These are phyloP conservation scores for Arachis stenosperma DNA, from an alignment of 306 rosid genomes.

Conservation along the genomic window DNA sequence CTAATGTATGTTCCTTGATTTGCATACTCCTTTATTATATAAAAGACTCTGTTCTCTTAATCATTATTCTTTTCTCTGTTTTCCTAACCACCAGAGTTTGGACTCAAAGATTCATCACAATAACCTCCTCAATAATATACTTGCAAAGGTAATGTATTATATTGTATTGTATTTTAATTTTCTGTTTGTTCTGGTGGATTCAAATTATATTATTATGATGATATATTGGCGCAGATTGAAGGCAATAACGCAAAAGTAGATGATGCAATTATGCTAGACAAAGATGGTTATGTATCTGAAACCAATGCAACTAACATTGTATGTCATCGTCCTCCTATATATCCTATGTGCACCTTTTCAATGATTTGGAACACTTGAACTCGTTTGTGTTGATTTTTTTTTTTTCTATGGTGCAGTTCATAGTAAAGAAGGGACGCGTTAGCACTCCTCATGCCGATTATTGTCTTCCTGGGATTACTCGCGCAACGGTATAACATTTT, in stretches of 20 bases:
- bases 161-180: not conserved
- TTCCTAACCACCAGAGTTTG: slow-evolving; percentile 57
- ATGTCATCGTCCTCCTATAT: slow-evolving; percentile 37
- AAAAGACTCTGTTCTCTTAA: slow-evolving; percentile 16
- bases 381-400: slow-evolving; percentile 3
- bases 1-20: slow-evolving; percentile 64
- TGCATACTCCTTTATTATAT: slow-evolving; percentile 26
- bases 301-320: slow-evolving; percentile 89
- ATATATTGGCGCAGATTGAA: slow-evolving; percentile 62
- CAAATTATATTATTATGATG: too few species aligned
- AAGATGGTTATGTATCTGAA: slow-evolving; percentile 86
- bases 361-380: slow-evolving; percentile 6
- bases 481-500: slow-evolving; percentile 57
- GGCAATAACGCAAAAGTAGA: slow-evolving; percentile 83
- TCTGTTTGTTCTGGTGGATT: too few species aligned
- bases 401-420: slow-evolving; percentile 51
- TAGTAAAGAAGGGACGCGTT: slow-evolving; percentile 75
- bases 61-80: slow-evolving; percentile 24
- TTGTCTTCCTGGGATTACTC: slow-evolving; percentile 89
- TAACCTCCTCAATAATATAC: slow-evolving; percentile 85
- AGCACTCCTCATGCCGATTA: slow-evolving; percentile 88
- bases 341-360: not conserved
- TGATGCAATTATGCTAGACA: slow-evolving; percentile 89
- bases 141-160: slow-evolving; percentile 69
- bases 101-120: slow-evolving; percentile 99